A percentile compares a stretch with the other conserved stretches of the same genome.
phyloP scores from a whole-genome alignment of 1,139 yeast genomes.

The Cylindricascospora bacillispora region DNA sequence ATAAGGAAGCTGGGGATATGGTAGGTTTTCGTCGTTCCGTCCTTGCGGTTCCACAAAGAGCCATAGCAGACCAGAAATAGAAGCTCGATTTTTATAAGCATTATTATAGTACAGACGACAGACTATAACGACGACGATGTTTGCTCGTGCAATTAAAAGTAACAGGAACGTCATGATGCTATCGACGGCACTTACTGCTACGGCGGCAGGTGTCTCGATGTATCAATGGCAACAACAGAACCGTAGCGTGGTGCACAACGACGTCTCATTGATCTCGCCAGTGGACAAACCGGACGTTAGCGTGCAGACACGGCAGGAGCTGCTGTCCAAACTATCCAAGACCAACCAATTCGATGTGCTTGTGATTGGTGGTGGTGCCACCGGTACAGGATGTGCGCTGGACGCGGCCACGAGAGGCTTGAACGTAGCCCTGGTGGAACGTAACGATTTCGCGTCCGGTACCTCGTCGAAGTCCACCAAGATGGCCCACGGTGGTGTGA shows the following conservation, averaged over 20 bases:
- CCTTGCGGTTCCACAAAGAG: no score
- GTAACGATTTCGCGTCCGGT: slow-evolving; percentile 81
- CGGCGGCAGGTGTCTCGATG: slow-evolving; percentile 2
- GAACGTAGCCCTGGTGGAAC: slow-evolving; percentile 77
- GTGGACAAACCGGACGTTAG: slow-evolving; percentile 4
- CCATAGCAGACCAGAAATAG: no score
- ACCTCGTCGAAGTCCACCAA: slow-evolving; percentile 93
- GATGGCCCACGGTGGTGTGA: slow-evolving; percentile 96
- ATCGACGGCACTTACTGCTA: no score
- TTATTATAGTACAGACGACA: no score
- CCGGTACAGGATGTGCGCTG: slow-evolving; percentile 86
- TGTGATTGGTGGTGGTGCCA: slow-evolving; percentile 92
- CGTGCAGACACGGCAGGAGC: slow-evolving; percentile 28
- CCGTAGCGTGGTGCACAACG: no score
- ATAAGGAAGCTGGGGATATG: no score
- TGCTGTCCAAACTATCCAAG: slow-evolving; percentile 28
- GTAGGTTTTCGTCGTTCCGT: no score
- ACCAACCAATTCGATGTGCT: slow-evolving; percentile 61
- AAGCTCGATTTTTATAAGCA: no score
- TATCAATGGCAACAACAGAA: no score
- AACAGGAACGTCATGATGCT: no score
- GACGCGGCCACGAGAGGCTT: slow-evolving; percentile 89
- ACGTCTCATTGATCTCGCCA: slow-evolving; percentile 3
- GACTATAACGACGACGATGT: no score
- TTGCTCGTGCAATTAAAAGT: no score